Evolutionary conservation across 495 filamentous ascomycete species (phyloP).

Genomic region (Diplogelasinospora grovesii): DNA sequence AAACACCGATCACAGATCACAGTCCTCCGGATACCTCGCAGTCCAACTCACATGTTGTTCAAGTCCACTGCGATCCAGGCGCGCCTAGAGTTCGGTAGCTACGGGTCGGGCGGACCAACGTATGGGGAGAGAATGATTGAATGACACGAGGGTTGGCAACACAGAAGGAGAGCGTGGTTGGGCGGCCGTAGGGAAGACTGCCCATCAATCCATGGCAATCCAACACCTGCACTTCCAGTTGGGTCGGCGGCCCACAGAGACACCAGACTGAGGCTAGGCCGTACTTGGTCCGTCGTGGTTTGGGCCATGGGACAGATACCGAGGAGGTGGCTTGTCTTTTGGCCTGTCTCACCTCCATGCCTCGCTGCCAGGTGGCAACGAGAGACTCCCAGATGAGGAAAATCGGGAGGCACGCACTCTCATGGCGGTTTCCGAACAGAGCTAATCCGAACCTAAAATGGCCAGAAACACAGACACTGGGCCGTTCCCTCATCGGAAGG

Average conservation of each 20-base stretch:
- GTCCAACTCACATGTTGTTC: constrained; percentile 16
- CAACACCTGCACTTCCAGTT: too few relatives aligned
- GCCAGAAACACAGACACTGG: constrained; percentile 7
- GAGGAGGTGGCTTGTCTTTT: constrained; percentile 34
- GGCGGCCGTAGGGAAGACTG: constrained; percentile 13
- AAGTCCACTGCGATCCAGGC: constrained; percentile 9
- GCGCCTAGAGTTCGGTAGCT: neutral
- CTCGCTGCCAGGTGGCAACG: constrained; percentile 16
- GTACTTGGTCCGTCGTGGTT: constrained; percentile 9
- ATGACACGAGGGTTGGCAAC: constrained; percentile 3
- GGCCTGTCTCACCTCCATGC: constrained; percentile 28
- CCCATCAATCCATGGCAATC: too few relatives aligned
- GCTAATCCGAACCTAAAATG: constrained; percentile 1
- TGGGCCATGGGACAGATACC: constrained; percentile 15
- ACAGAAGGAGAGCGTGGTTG: constrained; percentile 4
- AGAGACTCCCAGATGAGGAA: constrained; percentile 1
- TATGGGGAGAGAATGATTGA: too few relatives aligned
- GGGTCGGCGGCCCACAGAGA: too few relatives aligned
- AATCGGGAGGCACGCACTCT: constrained; percentile 7
- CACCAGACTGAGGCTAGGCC: constrained; percentile 15
- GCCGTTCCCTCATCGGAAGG: constrained; percentile 2
- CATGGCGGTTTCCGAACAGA: constrained; percentile 3
- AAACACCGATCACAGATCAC: constrained; percentile 22
- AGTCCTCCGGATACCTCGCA: too few relatives aligned
- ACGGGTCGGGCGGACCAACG: neutral